These are phyloP conservation scores for Paramyrothecium sp. DNA, from an alignment of 2,329 filamentous ascomycete species.

Conservation along the genomic window DNA sequence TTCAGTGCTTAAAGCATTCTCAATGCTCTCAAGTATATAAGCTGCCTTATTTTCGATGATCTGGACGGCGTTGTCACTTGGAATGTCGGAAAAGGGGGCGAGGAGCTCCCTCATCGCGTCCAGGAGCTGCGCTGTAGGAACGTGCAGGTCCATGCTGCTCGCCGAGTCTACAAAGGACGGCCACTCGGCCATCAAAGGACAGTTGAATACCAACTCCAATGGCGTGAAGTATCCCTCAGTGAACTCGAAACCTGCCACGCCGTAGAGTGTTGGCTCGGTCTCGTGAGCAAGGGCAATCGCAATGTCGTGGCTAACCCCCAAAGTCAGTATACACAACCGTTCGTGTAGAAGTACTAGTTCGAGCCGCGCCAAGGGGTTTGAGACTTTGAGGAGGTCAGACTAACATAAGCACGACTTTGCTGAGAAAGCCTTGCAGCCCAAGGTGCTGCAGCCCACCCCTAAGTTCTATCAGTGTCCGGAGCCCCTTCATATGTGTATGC, in stretches of 20 bases:
- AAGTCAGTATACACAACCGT: too few species aligned
- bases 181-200: constrained; percentile 42
- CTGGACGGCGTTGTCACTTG: too few species aligned
- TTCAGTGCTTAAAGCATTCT: too few species aligned
- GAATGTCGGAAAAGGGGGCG: constrained; percentile 6
- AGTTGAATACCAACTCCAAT: constrained; percentile 43
- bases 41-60: too few species aligned
- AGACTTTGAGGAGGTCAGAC: constrained; percentile 12
- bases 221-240: constrained; percentile 33
- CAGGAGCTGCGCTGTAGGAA: constrained; percentile 45
- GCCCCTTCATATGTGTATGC: constrained; percentile 42
- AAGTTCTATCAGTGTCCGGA: constrained; percentile 46
- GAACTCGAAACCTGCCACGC: constrained; percentile 39
- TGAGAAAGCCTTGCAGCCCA: constrained; percentile 44
- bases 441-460: constrained; percentile 44
- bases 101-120: constrained; percentile 50
- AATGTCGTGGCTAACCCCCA: constrained; percentile 39
- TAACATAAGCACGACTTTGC: constrained; percentile 48
- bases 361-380: too few species aligned
- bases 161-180: constrained; percentile 40
- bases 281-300: constrained; percentile 49
- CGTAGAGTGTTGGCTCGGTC: constrained; percentile 38
- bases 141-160: constrained; percentile 41
- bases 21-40: too few species aligned
- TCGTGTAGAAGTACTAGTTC: too few species aligned